A percentile compares a stretch with the other conserved stretches of the same genome.
Conservation (phyloP, 2,329 filamentous ascomycete genomes). For the Thielaviopsis ethacetica region DNA sequence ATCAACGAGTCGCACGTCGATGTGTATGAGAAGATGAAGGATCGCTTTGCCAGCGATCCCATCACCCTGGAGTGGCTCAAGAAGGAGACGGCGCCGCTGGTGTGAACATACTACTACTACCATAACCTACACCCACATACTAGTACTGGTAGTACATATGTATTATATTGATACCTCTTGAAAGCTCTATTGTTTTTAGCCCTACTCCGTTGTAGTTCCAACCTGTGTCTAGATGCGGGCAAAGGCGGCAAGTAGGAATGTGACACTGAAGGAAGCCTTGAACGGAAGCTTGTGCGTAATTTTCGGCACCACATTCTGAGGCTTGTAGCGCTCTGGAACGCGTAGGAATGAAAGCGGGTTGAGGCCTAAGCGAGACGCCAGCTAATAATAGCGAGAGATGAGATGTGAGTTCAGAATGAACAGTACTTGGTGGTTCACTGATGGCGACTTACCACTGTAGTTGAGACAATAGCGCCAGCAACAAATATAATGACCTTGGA, state of each 20-base stretch:
- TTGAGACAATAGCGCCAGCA: constrained; percentile 45
- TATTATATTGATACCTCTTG: background rate
- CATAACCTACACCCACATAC: constrained; percentile 1
- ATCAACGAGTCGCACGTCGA: constrained; percentile 73
- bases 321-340: constrained; percentile 9
- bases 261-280: constrained; percentile 53
- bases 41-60: constrained; percentile 57
- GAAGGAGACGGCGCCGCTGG: constrained; percentile 47
- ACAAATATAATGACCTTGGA: constrained; percentile 54
- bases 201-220: background rate
- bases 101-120: constrained; percentile 1
- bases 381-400: too few species aligned
- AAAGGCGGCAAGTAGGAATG: constrained; percentile 49
- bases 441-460: constrained; percentile 38
- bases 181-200: background rate
- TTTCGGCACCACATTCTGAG: constrained; percentile 2
- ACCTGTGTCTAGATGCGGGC: constrained; percentile 26
- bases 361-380: constrained; percentile 28
- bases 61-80: constrained; percentile 65
- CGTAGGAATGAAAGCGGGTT: constrained; percentile 23
- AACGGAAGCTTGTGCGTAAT: constrained; percentile 37
- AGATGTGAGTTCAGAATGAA: background rate
- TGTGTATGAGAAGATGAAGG: constrained; percentile 65
- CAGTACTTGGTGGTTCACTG: background rate
- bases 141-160: background rate